phyloP scores from a whole-genome alignment of 208 protist species.

The Wallacemonas rigidus region DNA sequence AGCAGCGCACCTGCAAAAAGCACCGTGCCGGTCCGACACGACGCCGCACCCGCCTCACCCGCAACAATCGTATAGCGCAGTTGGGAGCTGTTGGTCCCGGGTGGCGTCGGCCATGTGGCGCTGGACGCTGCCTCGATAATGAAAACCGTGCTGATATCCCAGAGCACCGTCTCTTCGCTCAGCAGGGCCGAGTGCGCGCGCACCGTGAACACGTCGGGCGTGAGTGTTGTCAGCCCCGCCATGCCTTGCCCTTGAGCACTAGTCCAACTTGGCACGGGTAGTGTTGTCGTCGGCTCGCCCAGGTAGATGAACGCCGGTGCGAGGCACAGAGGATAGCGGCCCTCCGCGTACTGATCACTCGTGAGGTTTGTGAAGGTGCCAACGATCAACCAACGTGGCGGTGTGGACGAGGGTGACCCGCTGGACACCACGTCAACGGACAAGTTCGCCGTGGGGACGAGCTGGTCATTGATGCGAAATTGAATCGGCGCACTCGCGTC shows the following conservation, averaged over 20 bases:
- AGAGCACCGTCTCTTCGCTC: not conserved
- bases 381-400: not conserved
- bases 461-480: not conserved
- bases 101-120: not conserved
- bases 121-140: not conserved
- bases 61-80: constrained; percentile 2
- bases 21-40: not conserved
- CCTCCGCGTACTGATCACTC: constrained; percentile 12
- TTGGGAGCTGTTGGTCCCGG: not conserved
- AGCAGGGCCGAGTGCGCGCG: not conserved
- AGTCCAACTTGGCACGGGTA: not conserved
- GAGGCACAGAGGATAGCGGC: constrained; percentile 5
- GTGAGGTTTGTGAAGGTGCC: constrained; percentile 12
- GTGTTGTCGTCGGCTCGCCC: not conserved
- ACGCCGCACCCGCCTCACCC: not conserved
- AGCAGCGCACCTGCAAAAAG: constrained; percentile 10
- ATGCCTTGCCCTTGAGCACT: constrained; percentile 10
- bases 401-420: not conserved
- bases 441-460: constrained; percentile 7
- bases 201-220: not conserved
- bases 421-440: not conserved
- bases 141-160: constrained; percentile 1
- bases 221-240: constrained; percentile 10
- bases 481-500: not conserved
- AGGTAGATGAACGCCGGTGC: constrained; percentile 15